A percentile compares a stretch with the other conserved stretches of the same genome.
Conservation (phyloP, 2,329 filamentous ascomycete genomes). For the Metarhizium anisopliae region DNA sequence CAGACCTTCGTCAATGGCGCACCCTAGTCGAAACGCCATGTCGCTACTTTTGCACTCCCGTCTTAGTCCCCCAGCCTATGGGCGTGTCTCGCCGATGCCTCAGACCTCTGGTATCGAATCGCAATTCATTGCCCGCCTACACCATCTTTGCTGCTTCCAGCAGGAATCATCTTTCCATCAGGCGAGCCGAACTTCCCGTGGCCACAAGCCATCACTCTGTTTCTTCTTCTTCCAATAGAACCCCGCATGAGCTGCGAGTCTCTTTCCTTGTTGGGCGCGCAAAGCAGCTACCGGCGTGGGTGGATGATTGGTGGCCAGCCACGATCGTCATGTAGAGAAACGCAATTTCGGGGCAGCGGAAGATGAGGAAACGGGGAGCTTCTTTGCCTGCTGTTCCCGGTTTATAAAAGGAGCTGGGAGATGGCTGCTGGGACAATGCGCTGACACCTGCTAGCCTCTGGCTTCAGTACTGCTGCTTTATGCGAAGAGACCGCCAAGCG, state of each 20-base stretch:
- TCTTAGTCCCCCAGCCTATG: background rate
- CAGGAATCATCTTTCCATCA: background rate
- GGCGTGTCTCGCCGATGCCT: background rate
- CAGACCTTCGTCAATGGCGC: background rate
- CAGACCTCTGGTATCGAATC: too few species aligned
- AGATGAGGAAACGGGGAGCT: background rate
- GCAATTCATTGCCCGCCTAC: too few species aligned
- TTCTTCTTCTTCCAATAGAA: background rate
- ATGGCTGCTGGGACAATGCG: background rate
- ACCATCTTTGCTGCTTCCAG: background rate
- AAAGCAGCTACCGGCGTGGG: background rate
- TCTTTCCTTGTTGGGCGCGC: background rate
- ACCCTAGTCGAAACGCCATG: background rate
- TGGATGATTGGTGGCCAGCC: background rate
- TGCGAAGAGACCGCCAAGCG: background rate
- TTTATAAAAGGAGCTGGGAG: background rate
- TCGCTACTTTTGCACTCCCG: background rate
- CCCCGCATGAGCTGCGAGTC: background rate
- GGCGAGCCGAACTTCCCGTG: background rate
- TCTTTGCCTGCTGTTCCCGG: background rate
- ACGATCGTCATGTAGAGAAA: background rate
- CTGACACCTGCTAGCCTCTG: background rate
- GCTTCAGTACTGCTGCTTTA: background rate
- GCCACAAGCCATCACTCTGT: background rate
- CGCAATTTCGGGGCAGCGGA: background rate